A percentile compares a stretch with the other conserved stretches of the same genome.
phyloP scores from a whole-genome alignment of 371 early-diverging fungal species.

The Mucor circinelloides region DNA sequence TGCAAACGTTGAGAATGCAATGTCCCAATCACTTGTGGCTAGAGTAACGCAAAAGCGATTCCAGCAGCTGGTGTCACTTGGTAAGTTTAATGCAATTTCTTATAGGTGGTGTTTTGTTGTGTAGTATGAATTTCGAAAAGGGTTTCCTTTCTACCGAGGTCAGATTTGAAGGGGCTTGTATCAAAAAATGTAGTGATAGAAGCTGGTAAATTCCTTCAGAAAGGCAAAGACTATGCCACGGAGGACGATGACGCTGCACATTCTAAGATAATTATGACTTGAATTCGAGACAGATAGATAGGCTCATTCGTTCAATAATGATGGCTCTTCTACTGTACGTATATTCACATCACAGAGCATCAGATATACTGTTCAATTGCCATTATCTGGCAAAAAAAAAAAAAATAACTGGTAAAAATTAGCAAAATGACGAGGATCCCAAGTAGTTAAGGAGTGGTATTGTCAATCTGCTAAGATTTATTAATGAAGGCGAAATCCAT shows the following conservation, averaged over 20 bases:
- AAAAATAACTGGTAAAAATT: too few species aligned
- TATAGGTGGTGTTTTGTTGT: too few species aligned
- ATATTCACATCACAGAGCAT: too few species aligned
- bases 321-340: too few species aligned
- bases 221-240: slow-evolving; percentile 94
- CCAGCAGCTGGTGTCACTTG: slow-evolving; percentile 91
- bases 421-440: too few species aligned
- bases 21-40: not conserved
- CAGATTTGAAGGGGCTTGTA: slow-evolving; percentile 68
- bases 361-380: too few species aligned
- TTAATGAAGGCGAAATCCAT: too few species aligned
- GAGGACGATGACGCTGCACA: slow-evolving; percentile 92
- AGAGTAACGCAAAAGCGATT: slow-evolving; percentile 82
- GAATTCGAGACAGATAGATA: not conserved
- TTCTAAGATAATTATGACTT: slow-evolving; percentile 58
- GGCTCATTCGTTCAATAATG: too few species aligned
- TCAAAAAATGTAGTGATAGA: slow-evolving; percentile 42
- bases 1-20: not conserved
- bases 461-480: too few species aligned
- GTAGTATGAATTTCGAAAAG: slow-evolving; percentile 81
- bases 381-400: too few species aligned
- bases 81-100: slow-evolving; percentile 27
- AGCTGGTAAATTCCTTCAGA: slow-evolving; percentile 69
- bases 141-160: slow-evolving; percentile 95
- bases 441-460: too few species aligned